Percentiles rank a stretch among this genome's conserved stretches.
phyloP scores from a whole-genome alignment of 495 filamentous ascomycete genomes.

The Stereocaulon alpinum region DNA sequence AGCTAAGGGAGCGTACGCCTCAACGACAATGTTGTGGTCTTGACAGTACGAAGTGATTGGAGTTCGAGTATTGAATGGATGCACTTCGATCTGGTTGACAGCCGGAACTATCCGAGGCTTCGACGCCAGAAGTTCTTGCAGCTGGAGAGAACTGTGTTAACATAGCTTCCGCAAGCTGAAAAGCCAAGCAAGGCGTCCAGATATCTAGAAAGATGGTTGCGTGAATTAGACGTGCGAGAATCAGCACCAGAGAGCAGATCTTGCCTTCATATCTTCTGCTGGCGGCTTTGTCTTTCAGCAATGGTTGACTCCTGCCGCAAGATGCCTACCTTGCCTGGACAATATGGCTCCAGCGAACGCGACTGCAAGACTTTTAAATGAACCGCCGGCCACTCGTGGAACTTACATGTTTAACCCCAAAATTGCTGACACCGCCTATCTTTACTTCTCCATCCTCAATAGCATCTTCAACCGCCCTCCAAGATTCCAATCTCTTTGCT shows the following conservation, averaged over 20 bases:
- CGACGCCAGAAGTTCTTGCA: constrained; percentile 51
- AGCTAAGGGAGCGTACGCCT: constrained; percentile 57
- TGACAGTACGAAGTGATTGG: constrained; percentile 47
- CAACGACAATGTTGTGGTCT: constrained; percentile 44
- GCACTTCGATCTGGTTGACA: constrained; percentile 61
- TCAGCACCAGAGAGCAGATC: background rate
- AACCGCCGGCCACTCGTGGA: background rate
- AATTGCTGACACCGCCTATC: constrained; percentile 57
- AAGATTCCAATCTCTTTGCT: constrained; percentile 47
- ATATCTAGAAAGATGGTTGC: no score
- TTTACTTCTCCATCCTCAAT: constrained; percentile 48
- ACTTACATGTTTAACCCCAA: constrained; percentile 53
- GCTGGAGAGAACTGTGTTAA: constrained; percentile 25
- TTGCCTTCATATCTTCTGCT: background rate
- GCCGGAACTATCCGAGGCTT: constrained; percentile 41
- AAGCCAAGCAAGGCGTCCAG: background rate
- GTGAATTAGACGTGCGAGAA: no score
- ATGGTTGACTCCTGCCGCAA: no score
- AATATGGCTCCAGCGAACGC: no score
- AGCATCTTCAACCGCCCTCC: constrained; percentile 57
- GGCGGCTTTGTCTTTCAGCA: no score
- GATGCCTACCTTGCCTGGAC: no score
- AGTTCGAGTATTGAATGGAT: constrained; percentile 55
- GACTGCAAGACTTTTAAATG: no score
- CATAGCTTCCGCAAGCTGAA: background rate